These are phyloP conservation scores for Exsudoporus floridanus DNA, from an alignment of 1,284 basidiomycete species.

Conservation along the genomic window DNA sequence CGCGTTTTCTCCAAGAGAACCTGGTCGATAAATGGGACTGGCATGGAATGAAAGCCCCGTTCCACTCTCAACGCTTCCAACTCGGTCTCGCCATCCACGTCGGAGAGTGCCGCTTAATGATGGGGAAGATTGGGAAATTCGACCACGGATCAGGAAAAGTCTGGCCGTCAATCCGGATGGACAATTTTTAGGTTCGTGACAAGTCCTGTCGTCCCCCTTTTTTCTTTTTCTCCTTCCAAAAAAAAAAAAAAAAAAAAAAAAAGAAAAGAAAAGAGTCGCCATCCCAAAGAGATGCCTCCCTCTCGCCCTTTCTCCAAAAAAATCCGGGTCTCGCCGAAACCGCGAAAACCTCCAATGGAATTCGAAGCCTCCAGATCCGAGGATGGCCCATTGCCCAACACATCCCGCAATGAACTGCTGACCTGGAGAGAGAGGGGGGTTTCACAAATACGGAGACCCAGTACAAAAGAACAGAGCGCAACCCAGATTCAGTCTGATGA, in stretches of 20 bases:
- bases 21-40: background rate
- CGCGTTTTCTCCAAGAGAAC: slow-evolving; percentile 28
- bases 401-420: background rate
- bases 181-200: slow-evolving; percentile 4
- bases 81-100: slow-evolving; percentile 10
- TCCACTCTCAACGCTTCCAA: slow-evolving; percentile 8
- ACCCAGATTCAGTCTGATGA: slow-evolving; percentile 23
- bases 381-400: slow-evolving; percentile 12
- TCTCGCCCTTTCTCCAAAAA: background rate
- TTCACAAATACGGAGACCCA: slow-evolving; percentile 16
- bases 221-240: no score
- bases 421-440: no score
- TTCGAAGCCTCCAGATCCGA: slow-evolving; percentile 18
- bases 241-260: no score
- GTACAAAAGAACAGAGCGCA: slow-evolving; percentile 6
- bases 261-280: no score
- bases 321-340: slow-evolving; percentile 8
- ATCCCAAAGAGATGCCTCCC: slow-evolving; percentile 3
- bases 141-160: slow-evolving; percentile 28
- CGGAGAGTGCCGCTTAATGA: slow-evolving; percentile 22
- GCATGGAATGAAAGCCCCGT: slow-evolving; percentile 6
- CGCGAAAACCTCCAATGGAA: slow-evolving; percentile 11
- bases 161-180: slow-evolving; percentile 13
- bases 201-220: slow-evolving; percentile 14
- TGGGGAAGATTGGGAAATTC: slow-evolving; percentile 5